Percentiles rank a stretch among this genome's conserved stretches.
Evolutionary conservation across 352 stramenopile species (phyloP).

Genomic region (Poterioochromonas sp.): DNA sequence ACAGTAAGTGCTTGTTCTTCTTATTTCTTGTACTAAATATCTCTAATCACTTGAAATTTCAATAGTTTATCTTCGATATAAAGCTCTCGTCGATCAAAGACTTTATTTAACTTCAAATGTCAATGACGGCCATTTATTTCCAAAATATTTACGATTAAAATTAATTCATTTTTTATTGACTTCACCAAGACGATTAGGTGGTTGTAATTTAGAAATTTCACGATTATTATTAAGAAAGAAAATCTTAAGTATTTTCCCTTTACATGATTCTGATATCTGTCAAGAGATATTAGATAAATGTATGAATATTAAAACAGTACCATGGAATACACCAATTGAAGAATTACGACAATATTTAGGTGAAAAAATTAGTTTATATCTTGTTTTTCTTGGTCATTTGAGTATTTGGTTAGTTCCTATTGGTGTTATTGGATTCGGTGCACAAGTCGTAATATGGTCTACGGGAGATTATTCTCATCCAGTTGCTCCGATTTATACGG

Average conservation of each 20-base stretch:
- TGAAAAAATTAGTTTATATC: background rate
- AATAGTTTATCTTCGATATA: slow-evolving; percentile 3
- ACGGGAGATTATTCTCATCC: slow-evolving; percentile 24
- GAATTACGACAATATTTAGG: background rate
- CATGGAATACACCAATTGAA: background rate
- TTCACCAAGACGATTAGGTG: background rate
- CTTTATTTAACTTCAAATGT: background rate
- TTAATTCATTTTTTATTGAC: background rate
- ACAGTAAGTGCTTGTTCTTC: background rate
- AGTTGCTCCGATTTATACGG: slow-evolving; percentile 43
- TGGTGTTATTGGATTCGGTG: slow-evolving; percentile 68
- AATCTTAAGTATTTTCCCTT: background rate
- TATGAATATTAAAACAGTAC: background rate
- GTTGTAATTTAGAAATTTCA: background rate
- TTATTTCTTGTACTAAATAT: too few relatives aligned
- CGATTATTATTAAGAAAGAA: background rate
- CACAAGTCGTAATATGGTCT: slow-evolving; percentile 54
- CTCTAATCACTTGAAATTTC: background rate
- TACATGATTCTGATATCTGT: background rate
- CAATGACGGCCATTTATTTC: too few relatives aligned
- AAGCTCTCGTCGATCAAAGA: background rate
- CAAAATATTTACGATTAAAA: background rate
- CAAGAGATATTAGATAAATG: background rate
- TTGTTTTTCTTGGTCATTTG: background rate
- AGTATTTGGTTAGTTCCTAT: slow-evolving; percentile 59